These are phyloP conservation scores for Hyphopichia buzzinii DNA, from an alignment of 1,139 yeast genomes.

Conservation along the genomic window DNA sequence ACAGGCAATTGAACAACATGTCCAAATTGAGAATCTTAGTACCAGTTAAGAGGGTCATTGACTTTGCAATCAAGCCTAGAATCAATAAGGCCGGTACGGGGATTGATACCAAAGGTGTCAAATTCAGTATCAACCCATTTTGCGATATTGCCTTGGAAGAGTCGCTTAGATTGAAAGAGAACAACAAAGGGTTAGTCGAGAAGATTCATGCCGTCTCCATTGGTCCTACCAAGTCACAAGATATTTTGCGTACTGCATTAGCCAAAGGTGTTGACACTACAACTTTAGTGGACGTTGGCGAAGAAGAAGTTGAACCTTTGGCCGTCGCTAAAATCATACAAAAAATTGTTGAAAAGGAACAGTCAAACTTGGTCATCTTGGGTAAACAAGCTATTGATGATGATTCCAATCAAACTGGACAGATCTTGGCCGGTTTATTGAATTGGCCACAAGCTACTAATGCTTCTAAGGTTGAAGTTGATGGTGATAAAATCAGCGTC, in stretches of 20 bases:
- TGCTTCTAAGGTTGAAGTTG: constrained; percentile 81
- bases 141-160: constrained; percentile 97
- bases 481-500: constrained; percentile 62
- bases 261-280: constrained; percentile 94
- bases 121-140: constrained; percentile 92
- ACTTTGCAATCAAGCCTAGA: constrained; percentile 89
- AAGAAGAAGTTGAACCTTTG: constrained; percentile 78
- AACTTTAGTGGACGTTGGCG: constrained; percentile 78
- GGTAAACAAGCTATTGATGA: constrained; percentile 98
- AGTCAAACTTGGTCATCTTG: constrained; percentile 74
- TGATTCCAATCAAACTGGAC: constrained; percentile 96
- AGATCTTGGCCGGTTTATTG: constrained; percentile 89
- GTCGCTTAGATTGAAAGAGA: constrained; percentile 75
- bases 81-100: constrained; percentile 85
- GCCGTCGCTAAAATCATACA: constrained; percentile 83
- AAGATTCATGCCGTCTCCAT: constrained; percentile 88
- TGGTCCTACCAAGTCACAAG: constrained; percentile 86
- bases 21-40: constrained; percentile 74
- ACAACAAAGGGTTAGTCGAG: constrained; percentile 70
- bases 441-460: constrained; percentile 98
- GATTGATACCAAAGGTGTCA: constrained; percentile 86
- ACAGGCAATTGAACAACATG: constrained; percentile 24
- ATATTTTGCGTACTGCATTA: constrained; percentile 80
- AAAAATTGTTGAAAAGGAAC: constrained; percentile 67
- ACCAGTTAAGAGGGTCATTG: constrained; percentile 94